Evolutionary conservation across 352 stramenopile genomes (phyloP).

Genomic region (Pythium sp.): DNA sequence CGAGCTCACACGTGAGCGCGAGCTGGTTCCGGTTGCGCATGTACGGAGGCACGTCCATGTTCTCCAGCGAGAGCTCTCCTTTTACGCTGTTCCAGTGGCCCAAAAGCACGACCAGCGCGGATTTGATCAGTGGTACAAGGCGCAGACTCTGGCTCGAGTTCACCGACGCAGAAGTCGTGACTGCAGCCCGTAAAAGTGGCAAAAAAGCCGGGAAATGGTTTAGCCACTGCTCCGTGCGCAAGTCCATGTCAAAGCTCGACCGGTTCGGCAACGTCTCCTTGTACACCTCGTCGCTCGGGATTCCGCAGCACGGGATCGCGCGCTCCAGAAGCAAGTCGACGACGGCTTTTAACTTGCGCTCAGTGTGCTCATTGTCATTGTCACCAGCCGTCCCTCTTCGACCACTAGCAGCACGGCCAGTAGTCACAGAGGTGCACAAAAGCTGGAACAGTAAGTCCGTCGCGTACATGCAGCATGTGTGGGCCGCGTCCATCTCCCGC

Average conservation of each 20-base stretch:
- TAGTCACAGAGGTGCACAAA: conserved; percentile 23
- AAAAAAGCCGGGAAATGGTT: conserved; percentile 80
- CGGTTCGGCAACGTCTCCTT: conserved; percentile 81
- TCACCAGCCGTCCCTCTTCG: neutral
- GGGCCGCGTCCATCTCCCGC: conserved; percentile 61
- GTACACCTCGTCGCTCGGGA: conserved; percentile 77
- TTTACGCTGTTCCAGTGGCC: conserved; percentile 85
- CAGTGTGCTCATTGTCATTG: conserved; percentile 17
- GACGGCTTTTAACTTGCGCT: conserved; percentile 52
- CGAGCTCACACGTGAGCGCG: conserved; percentile 56
- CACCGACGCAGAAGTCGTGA: conserved; percentile 37
- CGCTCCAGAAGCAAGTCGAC: conserved; percentile 74
- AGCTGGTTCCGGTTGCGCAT: conserved; percentile 78
- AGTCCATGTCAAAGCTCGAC: conserved; percentile 76
- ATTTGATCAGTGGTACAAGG: conserved; percentile 74
- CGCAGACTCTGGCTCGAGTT: conserved; percentile 46
- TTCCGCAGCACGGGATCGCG: conserved; percentile 70
- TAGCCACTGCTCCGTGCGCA: conserved; percentile 81
- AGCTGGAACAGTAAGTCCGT: conserved; percentile 54
- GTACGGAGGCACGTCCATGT: conserved; percentile 78
- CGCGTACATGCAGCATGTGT: conserved; percentile 52
- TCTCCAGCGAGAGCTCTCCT: conserved; percentile 53
- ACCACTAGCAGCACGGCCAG: conserved; percentile 12
- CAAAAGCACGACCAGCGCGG: conserved; percentile 64
- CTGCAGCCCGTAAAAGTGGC: conserved; percentile 42